Evolutionary conservation across 2,329 filamentous ascomycete genomes (phyloP).

Genomic region (Venturia effusa): DNA sequence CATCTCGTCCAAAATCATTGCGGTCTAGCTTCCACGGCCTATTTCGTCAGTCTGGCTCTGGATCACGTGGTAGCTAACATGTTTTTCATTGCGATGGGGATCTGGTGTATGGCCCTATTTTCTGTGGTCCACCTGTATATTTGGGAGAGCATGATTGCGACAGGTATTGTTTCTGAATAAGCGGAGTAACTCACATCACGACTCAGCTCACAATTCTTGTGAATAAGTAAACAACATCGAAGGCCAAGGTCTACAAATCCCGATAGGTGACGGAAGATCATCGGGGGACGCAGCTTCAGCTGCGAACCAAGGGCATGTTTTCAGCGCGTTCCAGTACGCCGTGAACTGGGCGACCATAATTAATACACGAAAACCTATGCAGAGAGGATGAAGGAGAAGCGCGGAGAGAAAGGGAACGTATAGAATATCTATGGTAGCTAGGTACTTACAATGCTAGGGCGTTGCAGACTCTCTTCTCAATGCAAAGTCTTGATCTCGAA

Average conservation of each 20-base stretch:
- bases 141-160: constrained; percentile 21
- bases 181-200: not conserved
- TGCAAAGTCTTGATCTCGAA: not conserved
- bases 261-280: not conserved
- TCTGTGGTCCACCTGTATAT: constrained; percentile 20
- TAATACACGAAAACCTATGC: not conserved
- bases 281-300: not conserved
- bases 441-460: too few species aligned
- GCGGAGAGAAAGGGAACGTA: not conserved
- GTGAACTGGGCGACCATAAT: not conserved
- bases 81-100: constrained; percentile 12
- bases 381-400: not conserved
- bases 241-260: not conserved
- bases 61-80: constrained; percentile 14
- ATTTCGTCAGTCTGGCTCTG: constrained; percentile 18
- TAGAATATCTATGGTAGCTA: not conserved
- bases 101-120: constrained; percentile 17
- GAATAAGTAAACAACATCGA: constrained; percentile 10
- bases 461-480: too few species aligned
- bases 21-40: constrained; percentile 20
- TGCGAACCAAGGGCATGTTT: not conserved
- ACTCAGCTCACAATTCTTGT: constrained; percentile 12
- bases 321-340: not conserved
- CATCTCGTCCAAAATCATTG: constrained; percentile 17
- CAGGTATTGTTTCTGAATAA: constrained; percentile 3